Conservation (phyloP, 768 basidiomycete species). For the Termitomyces sp. region DNA sequence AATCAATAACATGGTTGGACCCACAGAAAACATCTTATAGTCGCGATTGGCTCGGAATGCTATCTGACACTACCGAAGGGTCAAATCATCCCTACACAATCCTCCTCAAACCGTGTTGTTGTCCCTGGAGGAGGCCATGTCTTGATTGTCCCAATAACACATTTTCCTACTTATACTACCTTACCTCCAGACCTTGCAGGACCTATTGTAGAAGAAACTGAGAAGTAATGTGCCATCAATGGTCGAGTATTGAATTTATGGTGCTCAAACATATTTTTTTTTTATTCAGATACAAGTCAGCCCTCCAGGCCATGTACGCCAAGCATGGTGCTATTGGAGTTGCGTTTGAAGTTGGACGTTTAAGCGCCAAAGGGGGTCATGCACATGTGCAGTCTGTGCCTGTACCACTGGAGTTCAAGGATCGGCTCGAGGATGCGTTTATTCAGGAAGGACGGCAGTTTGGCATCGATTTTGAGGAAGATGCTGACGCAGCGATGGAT, state of each 20-base stretch:
- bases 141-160: constrained; percentile 35
- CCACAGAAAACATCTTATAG: constrained; percentile 87
- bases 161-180: constrained; percentile 83
- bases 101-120: constrained; percentile 36
- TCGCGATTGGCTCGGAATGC: constrained; percentile 88
- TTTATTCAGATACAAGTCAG: constrained; percentile 64
- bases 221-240: constrained; percentile 43
- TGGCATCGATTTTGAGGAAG: constrained; percentile 73
- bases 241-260: neutral
- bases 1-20: constrained; percentile 8
- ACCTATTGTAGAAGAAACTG: constrained; percentile 78
- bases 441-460: constrained; percentile 56
- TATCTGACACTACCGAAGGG: constrained; percentile 97
- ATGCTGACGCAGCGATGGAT: constrained; percentile 59
- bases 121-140: constrained; percentile 97
- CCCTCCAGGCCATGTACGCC: constrained; percentile 67
- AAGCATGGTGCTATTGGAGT: constrained; percentile 66
- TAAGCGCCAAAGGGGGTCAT: constrained; percentile 85
- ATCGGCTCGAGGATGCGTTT: constrained; percentile 69
- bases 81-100: constrained; percentile 82
- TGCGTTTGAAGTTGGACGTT: constrained; percentile 82
- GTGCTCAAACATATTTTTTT: constrained; percentile 3
- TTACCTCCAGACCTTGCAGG: constrained; percentile 74
- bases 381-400: constrained; percentile 90
- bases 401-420: constrained; percentile 57